Percentiles rank a stretch among this genome's conserved stretches.
Evolutionary conservation across 306 rosid genomes (phyloP).

Genomic region (Begonia loranthoides): DNA sequence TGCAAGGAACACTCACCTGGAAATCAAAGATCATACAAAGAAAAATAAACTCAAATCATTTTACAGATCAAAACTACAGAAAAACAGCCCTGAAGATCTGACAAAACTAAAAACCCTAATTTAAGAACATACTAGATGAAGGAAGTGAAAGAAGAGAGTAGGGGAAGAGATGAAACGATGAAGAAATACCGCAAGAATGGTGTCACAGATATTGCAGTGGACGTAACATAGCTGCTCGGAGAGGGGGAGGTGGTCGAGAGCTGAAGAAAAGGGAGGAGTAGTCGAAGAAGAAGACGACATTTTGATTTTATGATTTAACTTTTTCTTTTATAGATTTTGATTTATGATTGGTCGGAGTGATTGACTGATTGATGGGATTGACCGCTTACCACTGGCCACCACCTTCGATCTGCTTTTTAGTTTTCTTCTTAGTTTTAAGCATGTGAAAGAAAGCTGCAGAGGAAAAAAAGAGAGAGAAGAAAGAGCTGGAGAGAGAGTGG

Average conservation of each 20-base stretch:
- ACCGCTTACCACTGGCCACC: background rate
- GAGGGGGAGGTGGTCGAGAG: slow-evolving; percentile 20
- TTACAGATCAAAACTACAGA: too few species aligned
- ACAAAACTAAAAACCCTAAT: background rate
- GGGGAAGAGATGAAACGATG: background rate
- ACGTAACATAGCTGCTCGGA: slow-evolving; percentile 97
- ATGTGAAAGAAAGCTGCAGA: background rate
- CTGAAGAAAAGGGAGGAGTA: background rate
- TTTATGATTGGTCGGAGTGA: slow-evolving; percentile 43
- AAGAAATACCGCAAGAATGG: slow-evolving; percentile 62
- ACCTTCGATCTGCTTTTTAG: background rate
- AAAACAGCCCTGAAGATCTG: background rate
- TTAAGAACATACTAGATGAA: background rate
- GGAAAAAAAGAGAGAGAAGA: background rate
- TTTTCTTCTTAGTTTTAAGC: slow-evolving; percentile 32
- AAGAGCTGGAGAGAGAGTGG: background rate
- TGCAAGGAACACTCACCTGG: slow-evolving; percentile 87
- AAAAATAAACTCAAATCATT: background rate
- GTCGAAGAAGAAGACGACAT: background rate
- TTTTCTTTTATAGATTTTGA: background rate
- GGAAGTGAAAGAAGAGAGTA: background rate
- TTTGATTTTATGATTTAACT: background rate
- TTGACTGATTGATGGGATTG: slow-evolving; percentile 8
- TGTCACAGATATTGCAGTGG: slow-evolving; percentile 91
- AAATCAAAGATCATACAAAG: background rate